These are phyloP conservation scores for Apiospora malaysiana DNA, from an alignment of 2,329 filamentous ascomycete genomes.

Conservation along the genomic window DNA sequence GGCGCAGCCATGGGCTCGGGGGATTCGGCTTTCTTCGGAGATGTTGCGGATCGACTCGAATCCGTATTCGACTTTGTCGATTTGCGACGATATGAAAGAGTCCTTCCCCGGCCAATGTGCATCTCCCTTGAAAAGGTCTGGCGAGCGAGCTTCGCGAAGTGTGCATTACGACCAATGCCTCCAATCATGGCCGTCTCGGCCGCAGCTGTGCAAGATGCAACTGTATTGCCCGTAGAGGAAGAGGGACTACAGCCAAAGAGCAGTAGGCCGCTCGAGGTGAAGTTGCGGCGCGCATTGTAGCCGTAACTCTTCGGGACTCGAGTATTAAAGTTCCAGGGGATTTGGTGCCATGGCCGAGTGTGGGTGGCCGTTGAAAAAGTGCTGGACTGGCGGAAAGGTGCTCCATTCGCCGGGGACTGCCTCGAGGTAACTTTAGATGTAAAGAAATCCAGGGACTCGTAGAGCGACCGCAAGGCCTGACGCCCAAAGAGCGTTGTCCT, in stretches of 20 bases:
- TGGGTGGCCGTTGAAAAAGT: constrained; percentile 25
- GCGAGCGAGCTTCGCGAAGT: constrained; percentile 43
- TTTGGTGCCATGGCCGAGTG: constrained; percentile 34
- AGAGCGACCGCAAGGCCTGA: constrained; percentile 38
- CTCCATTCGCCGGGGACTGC: constrained; percentile 27
- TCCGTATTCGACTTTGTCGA: constrained; percentile 39
- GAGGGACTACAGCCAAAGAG: constrained; percentile 53
- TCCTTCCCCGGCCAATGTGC: constrained; percentile 36
- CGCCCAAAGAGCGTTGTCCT: constrained; percentile 40
- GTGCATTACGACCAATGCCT: constrained; percentile 37
- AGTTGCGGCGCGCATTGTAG: constrained; percentile 53
- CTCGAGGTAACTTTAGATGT: constrained; percentile 33
- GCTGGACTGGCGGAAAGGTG: constrained; percentile 28
- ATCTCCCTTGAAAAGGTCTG: constrained; percentile 44
- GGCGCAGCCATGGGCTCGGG: constrained; percentile 45
- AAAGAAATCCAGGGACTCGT: constrained; percentile 36
- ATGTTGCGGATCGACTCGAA: constrained; percentile 23
- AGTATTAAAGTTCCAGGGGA: constrained; percentile 34
- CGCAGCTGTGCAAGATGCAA: constrained; percentile 46
- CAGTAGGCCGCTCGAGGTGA: constrained; percentile 60
- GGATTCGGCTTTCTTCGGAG: constrained; percentile 32
- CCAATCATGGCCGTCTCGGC: constrained; percentile 43
- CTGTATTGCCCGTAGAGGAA: constrained; percentile 44
- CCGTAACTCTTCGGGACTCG: constrained; percentile 39
- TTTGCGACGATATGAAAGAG: constrained; percentile 37